phyloP scores from a whole-genome alignment of 352 stramenopile genomes.

The Pythium coloratum region DNA sequence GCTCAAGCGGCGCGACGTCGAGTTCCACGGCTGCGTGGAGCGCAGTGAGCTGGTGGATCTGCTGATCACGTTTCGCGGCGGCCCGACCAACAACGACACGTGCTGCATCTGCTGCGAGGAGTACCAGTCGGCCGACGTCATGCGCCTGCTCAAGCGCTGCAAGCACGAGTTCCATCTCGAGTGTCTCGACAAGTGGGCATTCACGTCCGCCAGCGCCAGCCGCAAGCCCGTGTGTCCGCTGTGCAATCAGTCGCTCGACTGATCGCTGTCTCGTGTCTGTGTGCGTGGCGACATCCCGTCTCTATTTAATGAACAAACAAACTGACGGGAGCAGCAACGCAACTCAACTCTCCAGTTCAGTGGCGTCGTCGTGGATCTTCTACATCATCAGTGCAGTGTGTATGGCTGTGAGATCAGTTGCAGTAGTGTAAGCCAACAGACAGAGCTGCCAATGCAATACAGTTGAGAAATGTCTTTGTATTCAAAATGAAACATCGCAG shows the following conservation, averaged over 20 bases:
- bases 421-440: background rate
- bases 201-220: conserved; percentile 71
- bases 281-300: background rate
- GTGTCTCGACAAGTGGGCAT: conserved; percentile 88
- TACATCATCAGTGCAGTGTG: background rate
- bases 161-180: conserved; percentile 90
- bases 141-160: conserved; percentile 78
- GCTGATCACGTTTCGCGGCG: conserved; percentile 71
- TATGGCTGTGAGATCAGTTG: background rate
- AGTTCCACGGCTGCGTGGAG: conserved; percentile 62
- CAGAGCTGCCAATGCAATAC: background rate
- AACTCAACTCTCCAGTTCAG: background rate
- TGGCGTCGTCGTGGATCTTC: background rate
- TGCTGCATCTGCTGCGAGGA: conserved; percentile 89
- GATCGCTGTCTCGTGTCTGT: conserved; percentile 13
- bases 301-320: conserved; percentile 12
- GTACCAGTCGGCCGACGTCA: conserved; percentile 74
- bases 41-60: conserved; percentile 69
- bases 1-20: conserved; percentile 63
- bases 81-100: conserved; percentile 81
- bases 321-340: background rate
- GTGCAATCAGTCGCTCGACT: conserved; percentile 82
- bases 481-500: background rate
- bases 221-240: conserved; percentile 74
- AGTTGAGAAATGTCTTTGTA: background rate